A percentile compares a stretch with the other conserved stretches of the same genome.
These are phyloP conservation scores for Domatiomyces globalis DNA, from an alignment of 2,329 filamentous ascomycete species.

Conservation along the genomic window DNA sequence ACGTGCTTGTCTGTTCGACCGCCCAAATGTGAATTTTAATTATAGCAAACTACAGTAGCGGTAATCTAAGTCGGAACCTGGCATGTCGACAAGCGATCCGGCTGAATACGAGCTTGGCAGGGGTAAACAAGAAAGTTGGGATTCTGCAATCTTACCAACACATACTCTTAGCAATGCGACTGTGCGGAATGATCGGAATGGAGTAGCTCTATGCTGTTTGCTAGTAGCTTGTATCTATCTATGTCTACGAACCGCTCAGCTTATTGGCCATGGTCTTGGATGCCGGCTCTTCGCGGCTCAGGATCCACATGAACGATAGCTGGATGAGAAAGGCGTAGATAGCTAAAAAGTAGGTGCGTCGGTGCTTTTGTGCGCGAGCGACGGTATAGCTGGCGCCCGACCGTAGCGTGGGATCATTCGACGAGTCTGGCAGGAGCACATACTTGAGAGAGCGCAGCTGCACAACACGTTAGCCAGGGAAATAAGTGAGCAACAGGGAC, in stretches of 20 bases:
- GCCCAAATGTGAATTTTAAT: no score
- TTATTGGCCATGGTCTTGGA: constrained; percentile 17
- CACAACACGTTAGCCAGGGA: constrained; percentile 3
- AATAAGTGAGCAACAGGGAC: background rate
- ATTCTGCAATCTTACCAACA: no score
- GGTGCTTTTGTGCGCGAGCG: constrained; percentile 70
- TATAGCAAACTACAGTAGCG: no score
- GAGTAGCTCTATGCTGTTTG: background rate
- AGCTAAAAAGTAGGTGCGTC: constrained; percentile 82
- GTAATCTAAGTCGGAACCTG: background rate
- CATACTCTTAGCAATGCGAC: no score
- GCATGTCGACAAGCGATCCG: background rate
- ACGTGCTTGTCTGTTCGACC: no score
- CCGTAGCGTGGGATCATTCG: constrained; percentile 48
- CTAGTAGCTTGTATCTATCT: background rate
- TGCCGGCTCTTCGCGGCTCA: constrained; percentile 41
- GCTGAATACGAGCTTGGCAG: background rate
- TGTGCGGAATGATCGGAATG: no score
- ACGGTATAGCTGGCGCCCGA: constrained; percentile 49
- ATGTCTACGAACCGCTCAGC: background rate
- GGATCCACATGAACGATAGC: constrained; percentile 83
- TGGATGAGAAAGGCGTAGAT: constrained; percentile 91
- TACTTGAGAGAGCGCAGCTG: constrained; percentile 92
- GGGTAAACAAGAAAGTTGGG: background rate
- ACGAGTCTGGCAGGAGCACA: constrained; percentile 76